Percentiles rank a stretch among this genome's conserved stretches.
Evolutionary conservation across 2,329 filamentous ascomycete species (phyloP).

Genomic region (Sclerotinia nivalis): DNA sequence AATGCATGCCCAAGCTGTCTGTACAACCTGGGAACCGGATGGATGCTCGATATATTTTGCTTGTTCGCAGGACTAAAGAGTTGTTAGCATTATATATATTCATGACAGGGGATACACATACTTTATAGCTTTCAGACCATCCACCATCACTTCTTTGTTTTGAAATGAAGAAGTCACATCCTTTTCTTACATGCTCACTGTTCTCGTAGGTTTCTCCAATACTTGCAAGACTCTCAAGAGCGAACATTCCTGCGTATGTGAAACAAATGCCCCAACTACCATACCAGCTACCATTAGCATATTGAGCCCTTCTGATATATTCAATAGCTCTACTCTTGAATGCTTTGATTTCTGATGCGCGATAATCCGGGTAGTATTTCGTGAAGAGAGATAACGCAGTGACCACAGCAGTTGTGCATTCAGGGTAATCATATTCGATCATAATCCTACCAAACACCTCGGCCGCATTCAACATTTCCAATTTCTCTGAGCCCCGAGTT

Average conservation of each 20-base stretch:
- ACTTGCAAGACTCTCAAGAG: constrained; percentile 78
- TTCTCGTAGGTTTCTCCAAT: constrained; percentile 80
- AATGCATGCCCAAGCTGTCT: constrained; percentile 89
- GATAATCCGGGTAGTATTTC: constrained; percentile 78
- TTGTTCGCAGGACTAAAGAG: constrained; percentile 67
- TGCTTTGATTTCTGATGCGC: constrained; percentile 68
- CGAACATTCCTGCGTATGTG: constrained; percentile 96
- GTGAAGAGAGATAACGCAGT: constrained; percentile 83
- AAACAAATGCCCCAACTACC: constrained; percentile 98
- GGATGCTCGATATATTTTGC: constrained; percentile 73
- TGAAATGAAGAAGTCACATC: constrained; percentile 81
- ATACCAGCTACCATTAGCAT: constrained; percentile 90
- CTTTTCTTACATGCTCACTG: constrained; percentile 68
- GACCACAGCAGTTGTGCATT: constrained; percentile 94
- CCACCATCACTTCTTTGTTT: constrained; percentile 88
- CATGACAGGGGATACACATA: constrained; percentile 40
- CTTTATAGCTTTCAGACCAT: constrained; percentile 93
- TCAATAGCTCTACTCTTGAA: constrained; percentile 73
- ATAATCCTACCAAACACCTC: constrained; percentile 97
- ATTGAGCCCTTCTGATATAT: constrained; percentile 81
- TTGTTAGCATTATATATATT: constrained; percentile 26
- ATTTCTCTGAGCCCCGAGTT: constrained; percentile 70
- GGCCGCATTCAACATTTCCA: constrained; percentile 90
- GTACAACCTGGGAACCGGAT: constrained; percentile 81
- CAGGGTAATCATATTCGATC: constrained; percentile 97